Conservation (phyloP, 2,329 filamentous ascomycete genomes). For the Cytospora chrysosperma region DNA sequence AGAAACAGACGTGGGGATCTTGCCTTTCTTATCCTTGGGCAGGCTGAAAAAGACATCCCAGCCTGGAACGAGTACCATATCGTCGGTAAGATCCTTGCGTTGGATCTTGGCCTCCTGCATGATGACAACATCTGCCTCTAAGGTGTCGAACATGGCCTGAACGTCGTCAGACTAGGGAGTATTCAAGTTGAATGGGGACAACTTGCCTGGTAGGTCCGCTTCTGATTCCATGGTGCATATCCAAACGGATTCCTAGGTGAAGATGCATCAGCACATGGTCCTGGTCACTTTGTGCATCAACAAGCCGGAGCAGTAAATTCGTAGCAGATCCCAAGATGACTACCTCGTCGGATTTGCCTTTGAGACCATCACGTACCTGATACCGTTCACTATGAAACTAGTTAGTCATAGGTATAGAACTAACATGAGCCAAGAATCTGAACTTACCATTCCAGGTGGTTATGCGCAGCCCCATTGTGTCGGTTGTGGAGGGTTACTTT, state of each 20-base stretch:
- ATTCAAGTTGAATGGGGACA: background rate
- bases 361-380: constrained; percentile 52
- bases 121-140: constrained; percentile 89
- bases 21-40: constrained; percentile 90
- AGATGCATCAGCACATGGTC: background rate
- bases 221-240: constrained; percentile 80
- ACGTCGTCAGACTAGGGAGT: background rate
- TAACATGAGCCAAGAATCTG: background rate
- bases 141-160: constrained; percentile 87
- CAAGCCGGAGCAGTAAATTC: background rate
- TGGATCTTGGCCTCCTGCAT: constrained; percentile 98
- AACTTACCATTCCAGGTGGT: constrained; percentile 80
- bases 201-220: constrained; percentile 64
- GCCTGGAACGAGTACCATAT: constrained; percentile 91
- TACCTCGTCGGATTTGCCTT: background rate
- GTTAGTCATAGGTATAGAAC: constrained; percentile 29
- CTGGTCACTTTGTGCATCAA: background rate
- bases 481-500: constrained; percentile 1
- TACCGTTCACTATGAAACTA: constrained; percentile 66
- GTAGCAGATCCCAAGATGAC: background rate
- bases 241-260: constrained; percentile 69
- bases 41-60: constrained; percentile 98
- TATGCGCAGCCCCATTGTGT: constrained; percentile 71
- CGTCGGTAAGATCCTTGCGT: constrained; percentile 84
- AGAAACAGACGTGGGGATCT: background rate